Evolutionary conservation across 2,329 filamentous ascomycete species (phyloP).

Genomic region (Paramyrothecium roridum): DNA sequence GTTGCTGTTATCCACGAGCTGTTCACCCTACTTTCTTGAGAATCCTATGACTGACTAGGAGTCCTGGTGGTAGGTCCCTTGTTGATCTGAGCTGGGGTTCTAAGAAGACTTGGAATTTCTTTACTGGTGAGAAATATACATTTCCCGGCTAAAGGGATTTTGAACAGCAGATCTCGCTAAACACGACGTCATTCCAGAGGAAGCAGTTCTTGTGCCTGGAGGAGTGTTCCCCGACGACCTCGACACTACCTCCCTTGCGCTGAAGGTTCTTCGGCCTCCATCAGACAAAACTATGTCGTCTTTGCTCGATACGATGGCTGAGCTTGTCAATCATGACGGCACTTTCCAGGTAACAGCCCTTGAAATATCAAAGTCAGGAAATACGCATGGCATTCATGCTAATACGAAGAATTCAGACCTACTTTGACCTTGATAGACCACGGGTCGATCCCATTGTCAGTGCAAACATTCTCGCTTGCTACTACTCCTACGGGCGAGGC

Average conservation of each 20-base stretch:
- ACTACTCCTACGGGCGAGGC: not conserved
- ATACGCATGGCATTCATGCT: not conserved
- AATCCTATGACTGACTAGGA: not conserved
- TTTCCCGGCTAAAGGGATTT: too few relatives aligned
- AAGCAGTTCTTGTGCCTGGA: not conserved
- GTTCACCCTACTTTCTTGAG: too few relatives aligned
- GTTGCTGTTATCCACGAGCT: not conserved
- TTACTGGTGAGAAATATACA: not conserved
- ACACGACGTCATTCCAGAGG: too few relatives aligned
- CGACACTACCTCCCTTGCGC: not conserved
- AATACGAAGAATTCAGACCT: not conserved
- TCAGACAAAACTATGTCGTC: not conserved
- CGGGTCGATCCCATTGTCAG: not conserved
- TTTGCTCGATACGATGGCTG: not conserved
- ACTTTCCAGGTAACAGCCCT: not conserved
- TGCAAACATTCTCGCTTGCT: not conserved
- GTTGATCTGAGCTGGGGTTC: not conserved
- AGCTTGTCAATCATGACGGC: not conserved
- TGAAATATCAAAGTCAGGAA: too few relatives aligned
- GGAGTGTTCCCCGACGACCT: conserved; percentile 1
- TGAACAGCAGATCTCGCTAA: too few relatives aligned
- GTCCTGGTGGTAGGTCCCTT: not conserved
- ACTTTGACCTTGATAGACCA: not conserved
- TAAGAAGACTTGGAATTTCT: not conserved
- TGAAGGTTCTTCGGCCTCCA: not conserved